phyloP scores from a whole-genome alignment of 371 early-diverging fungal genomes.

The Basidiobolus meristosporus region DNA sequence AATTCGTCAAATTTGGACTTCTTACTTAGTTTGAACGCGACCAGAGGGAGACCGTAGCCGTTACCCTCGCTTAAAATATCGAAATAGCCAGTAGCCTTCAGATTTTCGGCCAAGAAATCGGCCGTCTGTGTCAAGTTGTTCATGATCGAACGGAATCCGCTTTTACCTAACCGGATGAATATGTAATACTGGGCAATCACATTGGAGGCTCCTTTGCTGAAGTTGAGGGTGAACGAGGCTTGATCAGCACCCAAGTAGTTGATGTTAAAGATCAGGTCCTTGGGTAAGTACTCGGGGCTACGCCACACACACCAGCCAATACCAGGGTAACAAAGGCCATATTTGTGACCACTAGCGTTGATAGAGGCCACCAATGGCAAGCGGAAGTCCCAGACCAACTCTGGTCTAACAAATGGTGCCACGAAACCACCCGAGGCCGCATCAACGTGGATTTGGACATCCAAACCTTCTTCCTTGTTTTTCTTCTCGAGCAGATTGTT shows the following conservation, averaged over 20 bases:
- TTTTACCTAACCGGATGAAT: constrained; percentile 36
- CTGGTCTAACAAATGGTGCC: constrained; percentile 52
- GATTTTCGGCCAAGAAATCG: constrained; percentile 21
- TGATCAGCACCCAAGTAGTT: constrained; percentile 38
- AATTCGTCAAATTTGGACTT: constrained; percentile 11
- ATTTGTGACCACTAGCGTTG: constrained; percentile 59
- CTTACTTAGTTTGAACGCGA: constrained; percentile 30
- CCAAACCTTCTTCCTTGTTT: constrained; percentile 24
- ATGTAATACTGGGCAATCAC: constrained; percentile 51
- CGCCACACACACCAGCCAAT: constrained; percentile 53
- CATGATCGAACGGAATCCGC: constrained; percentile 31
- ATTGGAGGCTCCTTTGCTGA: constrained; percentile 33
- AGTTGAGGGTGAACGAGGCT: constrained; percentile 43
- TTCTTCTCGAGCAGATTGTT: constrained; percentile 27
- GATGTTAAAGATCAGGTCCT: constrained; percentile 39
- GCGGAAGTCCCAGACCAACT: constrained; percentile 48
- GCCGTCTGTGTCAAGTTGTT: constrained; percentile 22
- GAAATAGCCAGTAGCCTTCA: constrained; percentile 32
- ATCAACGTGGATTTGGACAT: constrained; percentile 56
- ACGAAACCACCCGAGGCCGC: constrained; percentile 65
- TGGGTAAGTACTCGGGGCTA: constrained; percentile 21
- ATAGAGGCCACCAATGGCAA: constrained; percentile 41
- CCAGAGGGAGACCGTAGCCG: constrained; percentile 33
- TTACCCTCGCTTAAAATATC: constrained; percentile 20
- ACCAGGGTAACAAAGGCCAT: constrained; percentile 44